phyloP scores from a whole-genome alignment of 257 asterid species.

The Gynochthodes officinalis region DNA sequence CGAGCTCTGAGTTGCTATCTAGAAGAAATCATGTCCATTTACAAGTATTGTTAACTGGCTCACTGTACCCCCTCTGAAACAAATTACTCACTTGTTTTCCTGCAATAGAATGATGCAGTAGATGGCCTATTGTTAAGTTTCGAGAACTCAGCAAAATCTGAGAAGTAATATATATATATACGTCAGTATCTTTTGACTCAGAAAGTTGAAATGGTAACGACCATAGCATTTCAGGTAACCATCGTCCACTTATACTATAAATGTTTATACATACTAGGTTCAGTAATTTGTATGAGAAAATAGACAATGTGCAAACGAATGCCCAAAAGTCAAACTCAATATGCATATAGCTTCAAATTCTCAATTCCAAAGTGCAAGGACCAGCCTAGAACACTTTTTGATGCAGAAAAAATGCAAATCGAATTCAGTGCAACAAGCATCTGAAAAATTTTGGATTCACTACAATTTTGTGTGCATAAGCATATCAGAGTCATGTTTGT shows the following conservation, averaged over 20 bases:
- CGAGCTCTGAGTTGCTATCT: no score
- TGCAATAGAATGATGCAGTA: background rate
- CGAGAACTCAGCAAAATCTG: background rate
- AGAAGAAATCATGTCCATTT: background rate
- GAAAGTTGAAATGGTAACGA: background rate
- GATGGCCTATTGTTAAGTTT: background rate
- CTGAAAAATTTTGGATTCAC: background rate
- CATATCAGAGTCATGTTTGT: constrained; percentile 1
- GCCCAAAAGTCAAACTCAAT: background rate
- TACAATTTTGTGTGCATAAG: background rate
- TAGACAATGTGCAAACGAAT: background rate
- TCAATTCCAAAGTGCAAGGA: background rate
- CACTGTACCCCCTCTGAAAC: background rate
- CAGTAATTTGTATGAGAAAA: background rate
- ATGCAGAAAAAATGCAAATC: background rate
- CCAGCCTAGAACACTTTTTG: background rate
- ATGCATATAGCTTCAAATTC: no score
- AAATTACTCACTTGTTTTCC: background rate
- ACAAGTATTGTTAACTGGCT: no score
- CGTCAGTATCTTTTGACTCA: background rate
- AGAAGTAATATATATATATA: background rate
- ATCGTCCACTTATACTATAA: background rate
- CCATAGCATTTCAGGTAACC: background rate
- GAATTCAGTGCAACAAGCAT: background rate
- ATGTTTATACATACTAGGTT: background rate